Conservation (phyloP, 139 green algal species). For the Chlorella vulgaris region DNA sequence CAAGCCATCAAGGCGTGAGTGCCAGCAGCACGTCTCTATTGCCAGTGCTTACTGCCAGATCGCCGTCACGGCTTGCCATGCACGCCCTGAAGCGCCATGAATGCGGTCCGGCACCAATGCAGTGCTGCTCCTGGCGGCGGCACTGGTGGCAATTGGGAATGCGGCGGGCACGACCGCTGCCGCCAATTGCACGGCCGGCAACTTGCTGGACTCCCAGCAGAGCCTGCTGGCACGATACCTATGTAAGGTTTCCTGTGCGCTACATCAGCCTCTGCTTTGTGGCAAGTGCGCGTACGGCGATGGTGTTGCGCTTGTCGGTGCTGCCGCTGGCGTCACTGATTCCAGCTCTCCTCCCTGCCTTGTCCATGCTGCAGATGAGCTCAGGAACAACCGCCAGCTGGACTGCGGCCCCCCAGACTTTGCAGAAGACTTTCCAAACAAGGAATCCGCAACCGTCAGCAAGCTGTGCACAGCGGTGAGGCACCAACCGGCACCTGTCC, state of each 20-base stretch:
- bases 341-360: not conserved
- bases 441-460: not conserved
- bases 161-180: too few relatives aligned
- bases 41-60: too few relatives aligned
- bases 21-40: too few relatives aligned
- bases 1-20: too few relatives aligned
- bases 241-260: not conserved
- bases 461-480: slow-evolving; percentile 8
- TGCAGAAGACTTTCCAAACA: not conserved
- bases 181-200: not conserved
- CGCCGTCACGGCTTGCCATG: too few relatives aligned
- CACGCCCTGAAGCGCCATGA: too few relatives aligned
- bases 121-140: not conserved
- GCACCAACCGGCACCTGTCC: not conserved
- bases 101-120: too few relatives aligned
- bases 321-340: too few relatives aligned
- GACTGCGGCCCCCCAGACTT: slow-evolving; percentile 10
- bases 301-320: not conserved
- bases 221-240: not conserved
- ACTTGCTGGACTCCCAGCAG: not conserved
- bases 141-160: not conserved
- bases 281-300: too few relatives aligned
- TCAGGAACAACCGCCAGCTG: slow-evolving; percentile 20
- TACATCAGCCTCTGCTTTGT: too few relatives aligned
- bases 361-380: slow-evolving; percentile 2